Evolutionary conservation across 1,139 yeast genomes (phyloP).

Genomic region (Yamadazyma conglobata): DNA sequence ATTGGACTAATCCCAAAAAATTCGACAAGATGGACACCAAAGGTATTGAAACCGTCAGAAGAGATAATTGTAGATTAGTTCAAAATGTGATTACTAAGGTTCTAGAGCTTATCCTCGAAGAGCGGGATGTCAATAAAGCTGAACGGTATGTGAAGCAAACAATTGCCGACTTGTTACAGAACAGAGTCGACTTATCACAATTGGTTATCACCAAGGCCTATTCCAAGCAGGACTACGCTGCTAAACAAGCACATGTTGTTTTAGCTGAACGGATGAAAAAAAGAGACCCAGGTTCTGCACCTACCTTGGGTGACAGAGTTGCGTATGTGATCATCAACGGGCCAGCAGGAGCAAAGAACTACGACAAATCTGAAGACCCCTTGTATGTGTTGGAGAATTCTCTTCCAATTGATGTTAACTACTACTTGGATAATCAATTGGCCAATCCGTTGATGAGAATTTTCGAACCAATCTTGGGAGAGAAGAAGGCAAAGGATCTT

Average conservation of each 20-base stretch:
- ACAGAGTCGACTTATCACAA: conserved; percentile 88
- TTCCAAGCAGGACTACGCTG: conserved; percentile 86
- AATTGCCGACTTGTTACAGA: conserved; percentile 86
- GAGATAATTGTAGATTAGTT: conserved; percentile 94
- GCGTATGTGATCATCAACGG: conserved; percentile 87
- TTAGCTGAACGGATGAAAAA: conserved; percentile 93
- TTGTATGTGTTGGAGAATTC: conserved; percentile 87
- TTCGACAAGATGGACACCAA: conserved; percentile 97
- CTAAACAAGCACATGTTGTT: conserved; percentile 96
- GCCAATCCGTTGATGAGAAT: conserved; percentile 91
- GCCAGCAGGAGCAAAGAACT: conserved; percentile 79
- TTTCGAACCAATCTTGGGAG: conserved; percentile 93
- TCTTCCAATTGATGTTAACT: conserved; percentile 90
- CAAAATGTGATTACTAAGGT: conserved; percentile 94
- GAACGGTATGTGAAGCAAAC: conserved; percentile 80
- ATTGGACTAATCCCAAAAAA: conserved; percentile 88
- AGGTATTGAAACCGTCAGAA: conserved; percentile 96
- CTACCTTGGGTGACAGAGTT: conserved; percentile 95
- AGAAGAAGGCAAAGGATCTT: conserved; percentile 72
- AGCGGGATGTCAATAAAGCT: conserved; percentile 86
- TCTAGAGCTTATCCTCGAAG: conserved; percentile 78
- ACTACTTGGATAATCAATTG: conserved; percentile 88
- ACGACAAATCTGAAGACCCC: conserved; percentile 97
- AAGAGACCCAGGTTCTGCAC: conserved; percentile 97
- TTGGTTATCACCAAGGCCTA: conserved; percentile 91